phyloP scores from a whole-genome alignment of 345 rosid species.

The Ceriops zippeliana region DNA sequence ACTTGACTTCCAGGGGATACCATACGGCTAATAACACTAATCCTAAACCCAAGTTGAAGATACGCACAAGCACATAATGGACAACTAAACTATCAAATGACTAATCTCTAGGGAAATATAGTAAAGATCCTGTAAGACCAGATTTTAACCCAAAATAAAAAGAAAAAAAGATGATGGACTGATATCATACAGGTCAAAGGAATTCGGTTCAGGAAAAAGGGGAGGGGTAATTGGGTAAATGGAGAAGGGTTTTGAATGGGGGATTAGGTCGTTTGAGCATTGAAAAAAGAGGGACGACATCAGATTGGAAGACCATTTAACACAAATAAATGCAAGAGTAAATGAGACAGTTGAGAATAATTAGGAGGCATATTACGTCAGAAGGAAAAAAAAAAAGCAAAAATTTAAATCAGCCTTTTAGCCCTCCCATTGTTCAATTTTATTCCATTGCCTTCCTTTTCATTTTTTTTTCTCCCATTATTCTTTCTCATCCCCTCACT shows the following conservation, averaged over 20 bases:
- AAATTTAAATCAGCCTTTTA: conserved; percentile 55
- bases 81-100: too few relatives aligned
- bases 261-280: conserved; percentile 71
- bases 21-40: not conserved
- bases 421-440: conserved; percentile 20
- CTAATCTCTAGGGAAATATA: not conserved
- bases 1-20: not conserved
- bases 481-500: conserved; percentile 43
- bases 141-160: too few relatives aligned
- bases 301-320: conserved; percentile 71
- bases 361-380: conserved; percentile 66
- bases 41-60: not conserved
- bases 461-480: conserved; percentile 13
- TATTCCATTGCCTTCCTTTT: conserved; percentile 13
- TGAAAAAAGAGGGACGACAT: conserved; percentile 38
- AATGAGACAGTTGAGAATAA: conserved; percentile 93
- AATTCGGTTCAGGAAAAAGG: conserved; percentile 6
- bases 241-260: conserved; percentile 14
- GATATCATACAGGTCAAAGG: not conserved
- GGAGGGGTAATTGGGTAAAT: conserved; percentile 35
- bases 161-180: not conserved
- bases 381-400: conserved; percentile 47
- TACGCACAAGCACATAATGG: too few relatives aligned
- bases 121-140: not conserved
- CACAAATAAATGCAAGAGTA: conserved; percentile 92